A percentile compares a stretch with the other conserved stretches of the same genome.
phyloP scores from a whole-genome alignment of 768 basidiomycete genomes.

The Phaffia australis region DNA sequence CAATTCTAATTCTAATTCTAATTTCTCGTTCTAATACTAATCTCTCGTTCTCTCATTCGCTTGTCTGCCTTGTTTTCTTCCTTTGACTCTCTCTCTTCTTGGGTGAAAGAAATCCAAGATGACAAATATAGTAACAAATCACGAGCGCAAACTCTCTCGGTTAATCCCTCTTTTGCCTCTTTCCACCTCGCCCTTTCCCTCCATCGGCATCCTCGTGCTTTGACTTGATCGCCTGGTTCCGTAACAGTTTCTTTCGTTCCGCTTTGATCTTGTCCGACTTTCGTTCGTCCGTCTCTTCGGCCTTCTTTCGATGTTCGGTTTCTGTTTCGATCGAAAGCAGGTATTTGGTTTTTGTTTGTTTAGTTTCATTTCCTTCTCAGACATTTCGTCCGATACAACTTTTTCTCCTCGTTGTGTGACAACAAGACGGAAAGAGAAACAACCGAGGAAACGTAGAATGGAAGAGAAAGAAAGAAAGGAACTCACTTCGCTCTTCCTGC shows the following conservation, averaged over 20 bases:
- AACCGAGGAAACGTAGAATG: no score
- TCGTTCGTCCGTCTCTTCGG: slow-evolving; percentile 47
- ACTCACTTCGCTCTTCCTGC: slow-evolving; percentile 44
- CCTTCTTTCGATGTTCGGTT: slow-evolving; percentile 54
- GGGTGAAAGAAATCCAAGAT: no score
- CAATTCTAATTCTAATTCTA: no score
- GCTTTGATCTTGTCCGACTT: slow-evolving; percentile 35
- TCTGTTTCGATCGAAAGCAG: slow-evolving; percentile 26
- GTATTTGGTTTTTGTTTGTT: not conserved
- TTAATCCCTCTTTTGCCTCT: slow-evolving; percentile 30
- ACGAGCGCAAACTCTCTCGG: no score
- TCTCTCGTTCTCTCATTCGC: no score
- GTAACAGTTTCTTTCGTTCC: slow-evolving; percentile 35
- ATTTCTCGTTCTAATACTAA: no score
- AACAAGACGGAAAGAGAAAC: not conserved
- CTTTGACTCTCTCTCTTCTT: no score
- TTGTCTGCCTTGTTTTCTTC: no score
- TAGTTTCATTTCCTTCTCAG: not conserved
- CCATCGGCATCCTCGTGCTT: slow-evolving; percentile 30
- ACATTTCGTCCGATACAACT: slow-evolving; percentile 7
- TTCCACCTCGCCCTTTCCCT: slow-evolving; percentile 29
- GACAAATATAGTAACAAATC: slow-evolving; percentile 2
- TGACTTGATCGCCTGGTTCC: slow-evolving; percentile 35
- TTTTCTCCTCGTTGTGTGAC: not conserved
- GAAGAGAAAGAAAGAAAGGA: not conserved